Percentiles rank a stretch among this genome's conserved stretches.
These are phyloP conservation scores for Aspergillus bridgeri DNA, from an alignment of 495 filamentous ascomycete genomes.

Conservation along the genomic window DNA sequence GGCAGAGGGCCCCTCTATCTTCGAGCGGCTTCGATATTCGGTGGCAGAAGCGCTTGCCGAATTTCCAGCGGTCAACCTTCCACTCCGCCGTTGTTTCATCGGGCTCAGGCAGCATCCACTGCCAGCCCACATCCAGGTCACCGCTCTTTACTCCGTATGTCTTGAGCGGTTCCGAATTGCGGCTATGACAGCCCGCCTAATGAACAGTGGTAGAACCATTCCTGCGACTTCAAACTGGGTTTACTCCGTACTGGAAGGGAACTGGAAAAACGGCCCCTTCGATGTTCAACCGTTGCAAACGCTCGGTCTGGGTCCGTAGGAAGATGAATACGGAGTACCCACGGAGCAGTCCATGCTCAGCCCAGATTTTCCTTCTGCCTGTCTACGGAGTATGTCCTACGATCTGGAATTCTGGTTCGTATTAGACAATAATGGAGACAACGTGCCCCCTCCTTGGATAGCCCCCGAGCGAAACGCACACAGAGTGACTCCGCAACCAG, in stretches of 20 bases:
- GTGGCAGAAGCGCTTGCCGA: not conserved
- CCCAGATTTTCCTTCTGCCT: not conserved
- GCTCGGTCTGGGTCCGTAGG: not conserved
- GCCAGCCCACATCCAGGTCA: constrained; percentile 5
- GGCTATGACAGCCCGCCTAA: not conserved
- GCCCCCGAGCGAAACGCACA: not conserved
- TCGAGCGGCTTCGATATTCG: not conserved
- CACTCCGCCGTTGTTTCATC: constrained; percentile 11
- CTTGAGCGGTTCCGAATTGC: not conserved
- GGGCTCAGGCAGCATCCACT: not conserved
- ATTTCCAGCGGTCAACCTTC: constrained; percentile 6
- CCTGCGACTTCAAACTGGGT: not conserved
- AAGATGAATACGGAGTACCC: too few relatives aligned
- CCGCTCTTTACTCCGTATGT: constrained; percentile 7
- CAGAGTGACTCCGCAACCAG: not conserved
- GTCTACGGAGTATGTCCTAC: too few relatives aligned
- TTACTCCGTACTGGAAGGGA: not conserved
- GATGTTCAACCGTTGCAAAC: not conserved
- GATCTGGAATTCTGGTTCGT: not conserved
- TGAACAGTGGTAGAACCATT: not conserved
- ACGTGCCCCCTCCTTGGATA: not conserved
- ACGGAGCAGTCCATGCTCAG: not conserved
- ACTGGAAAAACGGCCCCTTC: not conserved
- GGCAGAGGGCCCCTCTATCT: not conserved
- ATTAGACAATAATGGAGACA: not conserved